These are phyloP conservation scores for Phyllostachys edulis DNA, from an alignment of 176 grass and related monocot genomes.

Conservation along the genomic window DNA sequence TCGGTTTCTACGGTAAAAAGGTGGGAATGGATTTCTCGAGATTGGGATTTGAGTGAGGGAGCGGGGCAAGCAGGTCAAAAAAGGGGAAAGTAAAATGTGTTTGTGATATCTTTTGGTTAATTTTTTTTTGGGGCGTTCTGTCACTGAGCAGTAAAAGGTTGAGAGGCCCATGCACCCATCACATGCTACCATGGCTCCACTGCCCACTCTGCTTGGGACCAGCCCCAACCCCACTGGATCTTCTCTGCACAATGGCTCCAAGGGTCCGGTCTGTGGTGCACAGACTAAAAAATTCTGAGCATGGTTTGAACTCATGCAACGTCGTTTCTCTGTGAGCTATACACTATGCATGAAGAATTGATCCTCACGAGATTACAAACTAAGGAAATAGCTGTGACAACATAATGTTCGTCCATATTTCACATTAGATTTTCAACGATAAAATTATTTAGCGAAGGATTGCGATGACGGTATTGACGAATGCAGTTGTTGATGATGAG, in stretches of 20 bases:
- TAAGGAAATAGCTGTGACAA: too few relatives aligned
- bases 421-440: too few relatives aligned
- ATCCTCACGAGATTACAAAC: too few relatives aligned
- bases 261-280: not conserved
- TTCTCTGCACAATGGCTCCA: constrained; percentile 14
- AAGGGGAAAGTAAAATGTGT: constrained; percentile 37
- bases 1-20: constrained; percentile 38
- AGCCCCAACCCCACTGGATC: constrained; percentile 3
- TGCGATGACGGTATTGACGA: too few relatives aligned
- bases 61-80: constrained; percentile 29
- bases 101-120: constrained; percentile 35
- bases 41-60: constrained; percentile 32
- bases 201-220: constrained; percentile 45
- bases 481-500: too few relatives aligned
- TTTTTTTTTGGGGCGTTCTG: not conserved
- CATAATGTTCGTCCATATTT: too few relatives aligned
- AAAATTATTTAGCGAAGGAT: too few relatives aligned
- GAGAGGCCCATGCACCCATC: constrained; percentile 43
- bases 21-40: constrained; percentile 41
- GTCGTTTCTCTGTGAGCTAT: too few relatives aligned
- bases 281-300: not conserved
- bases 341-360: too few relatives aligned
- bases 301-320: too few relatives aligned
- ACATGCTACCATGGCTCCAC: constrained; percentile 42
- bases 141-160: constrained; percentile 38